Evolutionary conservation across 2,329 filamentous ascomycete genomes (phyloP).

Genomic region (Mollisia scopiformis): DNA sequence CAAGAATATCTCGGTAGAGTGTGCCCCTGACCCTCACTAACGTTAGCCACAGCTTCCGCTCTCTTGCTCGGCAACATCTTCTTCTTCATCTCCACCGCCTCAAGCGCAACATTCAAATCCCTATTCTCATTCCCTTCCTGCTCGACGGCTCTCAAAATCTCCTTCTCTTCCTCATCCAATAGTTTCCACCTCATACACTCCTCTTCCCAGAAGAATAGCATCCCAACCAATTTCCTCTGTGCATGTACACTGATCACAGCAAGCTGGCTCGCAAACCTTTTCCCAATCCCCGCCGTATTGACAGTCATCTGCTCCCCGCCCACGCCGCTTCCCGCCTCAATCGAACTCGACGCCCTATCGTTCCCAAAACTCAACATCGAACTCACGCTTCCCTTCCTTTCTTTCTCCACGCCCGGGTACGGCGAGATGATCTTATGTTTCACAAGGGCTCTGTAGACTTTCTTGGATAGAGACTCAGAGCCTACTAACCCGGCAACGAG

Average conservation of each 20-base stretch:
- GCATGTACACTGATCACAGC: slow-evolving; percentile 26
- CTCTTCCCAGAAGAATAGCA: slow-evolving; percentile 37
- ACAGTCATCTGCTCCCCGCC: slow-evolving; percentile 15
- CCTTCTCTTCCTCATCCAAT: slow-evolving; percentile 26
- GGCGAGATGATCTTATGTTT: slow-evolving; percentile 17
- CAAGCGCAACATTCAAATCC: not conserved
- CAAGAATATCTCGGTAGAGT: not conserved
- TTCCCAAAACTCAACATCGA: not conserved
- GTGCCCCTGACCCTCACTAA: not conserved
- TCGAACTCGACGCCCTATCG: not conserved
- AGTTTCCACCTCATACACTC: slow-evolving; percentile 30
- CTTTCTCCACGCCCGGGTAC: not conserved
- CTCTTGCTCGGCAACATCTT: not conserved
- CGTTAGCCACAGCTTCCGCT: not conserved
- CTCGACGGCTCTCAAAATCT: slow-evolving; percentile 14
- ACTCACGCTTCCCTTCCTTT: not conserved
- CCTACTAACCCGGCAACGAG: slow-evolving; percentile 18
- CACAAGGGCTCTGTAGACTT: slow-evolving; percentile 24
- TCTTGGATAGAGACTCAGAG: slow-evolving; percentile 3
- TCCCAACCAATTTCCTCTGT: slow-evolving; percentile 31
- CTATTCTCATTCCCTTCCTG: not conserved
- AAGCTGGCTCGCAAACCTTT: slow-evolving; percentile 29
- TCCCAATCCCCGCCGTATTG: slow-evolving; percentile 23
- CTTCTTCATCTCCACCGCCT: slow-evolving; percentile 7
- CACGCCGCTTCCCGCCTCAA: not conserved